Evolutionary conservation across 2,329 filamentous ascomycete species (phyloP), one percentile per base, ranked within the genome.

Genomic region (Arthrobotrys iridis): DNA sequence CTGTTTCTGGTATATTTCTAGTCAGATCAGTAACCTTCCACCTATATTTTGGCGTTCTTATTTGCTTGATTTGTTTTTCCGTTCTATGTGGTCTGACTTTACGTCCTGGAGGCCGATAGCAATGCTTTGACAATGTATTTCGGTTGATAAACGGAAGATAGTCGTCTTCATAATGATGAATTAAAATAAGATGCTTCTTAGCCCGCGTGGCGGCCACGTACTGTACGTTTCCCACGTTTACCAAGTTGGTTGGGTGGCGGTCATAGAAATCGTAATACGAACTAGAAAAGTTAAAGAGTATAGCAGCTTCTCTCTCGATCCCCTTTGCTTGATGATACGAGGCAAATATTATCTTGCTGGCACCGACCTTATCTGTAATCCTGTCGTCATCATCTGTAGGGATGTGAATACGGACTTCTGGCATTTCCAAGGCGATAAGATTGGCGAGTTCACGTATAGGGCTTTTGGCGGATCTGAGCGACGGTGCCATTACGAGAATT

Each of bases 321-420:
- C 77, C 77, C n/a, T 78, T 78, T n/a, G 68, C 62, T 60, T 78
- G 76, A 30, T 78, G 77, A 30, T 72, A 77, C 10, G 72, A 77
- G 13, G 59, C 70, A 57, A 77, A 41, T 3, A 67, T 15, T 11
- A 78, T 64, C 26, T 78, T 78, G 7, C 72, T 64, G 7, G 43
- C 52, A 13, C 63, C 50, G n/a, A 73, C 37, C 26, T 20, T 63
- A 7, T 72, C 66, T 2, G 60, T 40, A 20, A 67, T 41, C 3
- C 48, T 30, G 13, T 65, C 62, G 10, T 60, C 58, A 30, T 77
- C 76, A 10, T 66, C 55, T 24, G 22, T 46, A 2, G 72, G 55
- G 20, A 77, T 57, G 35, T 77, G 72, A 37, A 77, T 64, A 3
- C 46, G 57, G 30, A 68, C 35, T 8, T 75, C 63, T 4, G 76